These are phyloP conservation scores for Stromatinia cepivora DNA, from an alignment of 2,329 filamentous ascomycete genomes.

Conservation along the genomic window DNA sequence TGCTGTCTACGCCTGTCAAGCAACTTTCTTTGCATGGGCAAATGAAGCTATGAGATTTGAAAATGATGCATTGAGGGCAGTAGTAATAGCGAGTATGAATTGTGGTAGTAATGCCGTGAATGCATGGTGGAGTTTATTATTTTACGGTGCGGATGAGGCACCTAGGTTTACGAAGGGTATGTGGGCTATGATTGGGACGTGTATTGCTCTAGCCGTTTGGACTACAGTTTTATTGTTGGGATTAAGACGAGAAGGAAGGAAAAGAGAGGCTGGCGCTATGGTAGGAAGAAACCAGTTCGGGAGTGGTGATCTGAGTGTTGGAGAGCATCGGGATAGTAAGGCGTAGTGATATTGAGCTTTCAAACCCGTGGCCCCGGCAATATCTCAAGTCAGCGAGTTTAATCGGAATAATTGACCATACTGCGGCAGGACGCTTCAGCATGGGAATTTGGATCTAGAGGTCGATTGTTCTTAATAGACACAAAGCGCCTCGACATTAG, in stretches of 20 bases:
- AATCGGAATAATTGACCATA: neutral
- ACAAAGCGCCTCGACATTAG: no score
- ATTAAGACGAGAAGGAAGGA: constrained; percentile 44
- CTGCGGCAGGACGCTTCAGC: no score
- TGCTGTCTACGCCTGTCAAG: constrained; percentile 69
- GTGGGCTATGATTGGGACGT: constrained; percentile 70
- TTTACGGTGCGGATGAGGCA: constrained; percentile 66
- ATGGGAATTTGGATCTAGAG: no score
- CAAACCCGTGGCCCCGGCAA: neutral
- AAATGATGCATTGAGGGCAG: constrained; percentile 61
- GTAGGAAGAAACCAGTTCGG: neutral
- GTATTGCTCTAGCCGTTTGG: constrained; percentile 61
- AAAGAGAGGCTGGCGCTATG: constrained; percentile 3
- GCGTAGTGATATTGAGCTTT: neutral
- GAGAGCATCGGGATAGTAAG: neutral
- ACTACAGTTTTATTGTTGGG: constrained; percentile 54
- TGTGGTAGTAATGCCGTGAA: constrained; percentile 67
- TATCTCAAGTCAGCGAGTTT: neutral
- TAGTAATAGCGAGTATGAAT: constrained; percentile 74
- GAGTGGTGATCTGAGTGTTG: neutral
- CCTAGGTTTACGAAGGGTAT: constrained; percentile 60
- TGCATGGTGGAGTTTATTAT: constrained; percentile 72
- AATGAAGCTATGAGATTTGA: constrained; percentile 65
- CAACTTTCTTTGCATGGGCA: constrained; percentile 74
- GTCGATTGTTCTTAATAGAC: no score